A percentile compares a stretch with the other conserved stretches of the same genome.
Evolutionary conservation across 352 stramenopile genomes (phyloP).

Genomic region (Phytophthora palmivora): DNA sequence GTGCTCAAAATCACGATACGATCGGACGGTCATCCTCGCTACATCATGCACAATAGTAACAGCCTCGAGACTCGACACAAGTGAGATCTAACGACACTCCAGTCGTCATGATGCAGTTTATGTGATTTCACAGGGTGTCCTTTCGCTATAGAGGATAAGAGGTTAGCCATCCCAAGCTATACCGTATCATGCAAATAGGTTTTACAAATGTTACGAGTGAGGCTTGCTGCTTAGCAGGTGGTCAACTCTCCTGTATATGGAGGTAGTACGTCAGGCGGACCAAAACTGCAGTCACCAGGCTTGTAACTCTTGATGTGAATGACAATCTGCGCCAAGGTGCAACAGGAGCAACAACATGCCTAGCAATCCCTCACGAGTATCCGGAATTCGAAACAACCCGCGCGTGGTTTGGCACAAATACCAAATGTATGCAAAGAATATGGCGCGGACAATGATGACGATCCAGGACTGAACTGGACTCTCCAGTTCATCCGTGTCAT

Average conservation of each 20-base stretch:
- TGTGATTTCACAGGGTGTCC: slow-evolving; percentile 3
- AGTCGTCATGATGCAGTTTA: no score
- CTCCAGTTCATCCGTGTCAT: slow-evolving; percentile 8
- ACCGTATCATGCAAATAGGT: no score
- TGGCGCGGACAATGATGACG: slow-evolving; percentile 29
- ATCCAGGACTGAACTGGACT: slow-evolving; percentile 34
- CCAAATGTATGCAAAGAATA: slow-evolving; percentile 41
- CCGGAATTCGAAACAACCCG: slow-evolving; percentile 35
- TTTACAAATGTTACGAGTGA: not conserved
- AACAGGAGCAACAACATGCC: slow-evolving; percentile 40
- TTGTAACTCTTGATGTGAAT: slow-evolving; percentile 65
- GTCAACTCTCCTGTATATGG: slow-evolving; percentile 31
- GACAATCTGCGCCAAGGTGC: slow-evolving; percentile 52
- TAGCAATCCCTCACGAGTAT: slow-evolving; percentile 34
- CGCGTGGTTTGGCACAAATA: slow-evolving; percentile 54
- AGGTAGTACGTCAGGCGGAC: slow-evolving; percentile 40
- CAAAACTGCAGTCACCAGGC: slow-evolving; percentile 51
- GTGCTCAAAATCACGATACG: no score
- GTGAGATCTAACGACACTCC: no score
- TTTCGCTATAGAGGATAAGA: slow-evolving; percentile 10
- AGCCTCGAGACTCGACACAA: no score
- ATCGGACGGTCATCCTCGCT: no score
- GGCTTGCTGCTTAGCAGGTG: not conserved
- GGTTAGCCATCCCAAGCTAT: no score
- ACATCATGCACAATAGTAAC: no score